A percentile compares a stretch with the other conserved stretches of the same genome.
Conservation (phyloP, 805 yeast species). For the Lipomyces starkeyi region DNA sequence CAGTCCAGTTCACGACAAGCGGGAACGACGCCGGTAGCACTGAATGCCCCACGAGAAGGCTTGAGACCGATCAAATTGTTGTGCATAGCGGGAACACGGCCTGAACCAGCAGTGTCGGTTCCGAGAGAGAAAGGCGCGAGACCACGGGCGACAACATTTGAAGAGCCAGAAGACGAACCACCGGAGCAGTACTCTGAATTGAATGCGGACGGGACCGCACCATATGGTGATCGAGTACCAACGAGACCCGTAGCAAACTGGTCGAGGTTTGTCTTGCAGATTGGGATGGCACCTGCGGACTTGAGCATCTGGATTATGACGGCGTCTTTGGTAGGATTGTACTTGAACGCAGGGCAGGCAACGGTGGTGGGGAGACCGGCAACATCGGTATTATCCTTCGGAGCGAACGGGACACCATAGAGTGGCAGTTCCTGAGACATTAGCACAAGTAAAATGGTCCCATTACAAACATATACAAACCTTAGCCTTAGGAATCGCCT, state of each 20-base stretch:
- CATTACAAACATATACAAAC: constrained; percentile 43
- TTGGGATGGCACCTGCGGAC: constrained; percentile 87
- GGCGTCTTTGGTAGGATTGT: constrained; percentile 73
- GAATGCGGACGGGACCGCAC: constrained; percentile 82
- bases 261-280: constrained; percentile 94
- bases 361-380: constrained; percentile 88
- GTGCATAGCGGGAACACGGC: constrained; percentile 96
- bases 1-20: constrained; percentile 97
- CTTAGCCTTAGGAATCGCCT: constrained; percentile 59
- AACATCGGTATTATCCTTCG: constrained; percentile 93
- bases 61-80: constrained; percentile 91
- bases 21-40: constrained; percentile 92
- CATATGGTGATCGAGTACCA: constrained; percentile 94
- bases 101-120: constrained; percentile 98
- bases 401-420: constrained; percentile 94
- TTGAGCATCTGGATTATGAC: constrained; percentile 75
- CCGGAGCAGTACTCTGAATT: constrained; percentile 81
- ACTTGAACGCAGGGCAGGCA: constrained; percentile 87
- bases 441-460: not conserved
- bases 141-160: constrained; percentile 87
- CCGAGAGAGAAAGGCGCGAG: constrained; percentile 88
- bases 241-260: constrained; percentile 98
- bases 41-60: constrained; percentile 87
- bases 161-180: constrained; percentile 95
- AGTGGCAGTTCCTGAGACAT: constrained; percentile 54